Conservation (phyloP, 1,284 basidiomycete genomes). For the Irpex sp. region DNA sequence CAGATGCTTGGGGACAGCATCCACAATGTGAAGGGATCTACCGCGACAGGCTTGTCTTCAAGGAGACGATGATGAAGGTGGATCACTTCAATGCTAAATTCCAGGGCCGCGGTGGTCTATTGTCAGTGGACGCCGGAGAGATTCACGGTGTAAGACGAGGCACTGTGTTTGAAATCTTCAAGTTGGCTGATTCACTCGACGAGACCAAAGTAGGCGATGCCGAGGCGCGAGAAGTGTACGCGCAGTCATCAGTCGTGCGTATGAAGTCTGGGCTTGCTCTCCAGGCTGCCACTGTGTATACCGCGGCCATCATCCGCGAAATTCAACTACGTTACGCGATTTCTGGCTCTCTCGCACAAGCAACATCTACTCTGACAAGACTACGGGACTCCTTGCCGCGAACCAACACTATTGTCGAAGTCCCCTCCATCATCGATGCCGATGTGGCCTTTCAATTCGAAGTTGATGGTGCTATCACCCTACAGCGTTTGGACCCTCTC, state of each 20-base stretch:
- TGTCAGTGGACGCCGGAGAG: conserved; percentile 6
- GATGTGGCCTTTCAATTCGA: conserved; percentile 8
- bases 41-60: conserved; percentile 10
- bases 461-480: conserved; percentile 4
- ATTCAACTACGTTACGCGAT: background rate
- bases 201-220: conserved; percentile 2
- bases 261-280: background rate
- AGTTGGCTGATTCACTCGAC: conserved; percentile 3
- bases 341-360: background rate
- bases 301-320: background rate
- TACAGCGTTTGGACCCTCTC: conserved; percentile 1
- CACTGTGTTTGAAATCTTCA: conserved; percentile 8
- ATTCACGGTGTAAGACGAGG: conserved; percentile 6
- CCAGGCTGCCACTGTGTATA: background rate
- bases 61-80: conserved; percentile 5
- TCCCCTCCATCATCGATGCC: background rate
- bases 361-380: background rate
- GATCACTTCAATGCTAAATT: background rate
- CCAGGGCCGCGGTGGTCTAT: background rate
- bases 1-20: conserved; percentile 4
- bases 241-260: conserved; percentile 3
- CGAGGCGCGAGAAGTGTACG: conserved; percentile 1
- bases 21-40: conserved; percentile 12
- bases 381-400: background rate
- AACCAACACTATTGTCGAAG: background rate